A percentile compares a stretch with the other conserved stretches of the same genome.
Evolutionary conservation across 2,329 filamentous ascomycete species (phyloP).

Genomic region (Seiridium unicorne): DNA sequence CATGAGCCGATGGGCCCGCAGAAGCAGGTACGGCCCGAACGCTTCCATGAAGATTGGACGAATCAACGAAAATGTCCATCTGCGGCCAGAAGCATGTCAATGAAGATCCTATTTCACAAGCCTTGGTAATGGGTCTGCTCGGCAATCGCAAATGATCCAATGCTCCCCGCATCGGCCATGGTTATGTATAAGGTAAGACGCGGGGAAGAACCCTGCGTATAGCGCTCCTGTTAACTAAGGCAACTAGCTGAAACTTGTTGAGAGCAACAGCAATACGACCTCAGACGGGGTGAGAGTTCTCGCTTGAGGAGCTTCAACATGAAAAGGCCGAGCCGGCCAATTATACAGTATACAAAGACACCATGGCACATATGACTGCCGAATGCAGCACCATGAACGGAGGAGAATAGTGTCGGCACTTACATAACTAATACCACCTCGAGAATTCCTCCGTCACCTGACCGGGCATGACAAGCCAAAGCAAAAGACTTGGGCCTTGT

Average conservation of each 20-base stretch:
- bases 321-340: not conserved
- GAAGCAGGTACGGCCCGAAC: not conserved
- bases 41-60: not conserved
- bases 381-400: not conserved
- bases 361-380: not conserved
- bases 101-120: not conserved
- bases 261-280: not conserved
- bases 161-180: not conserved
- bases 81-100: not conserved
- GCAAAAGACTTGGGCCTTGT: not conserved
- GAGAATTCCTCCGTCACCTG: not conserved
- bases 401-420: not conserved
- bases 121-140: not conserved
- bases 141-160: not conserved
- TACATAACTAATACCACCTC: slow-evolving; percentile 4
- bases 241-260: not conserved
- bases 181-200: not conserved
- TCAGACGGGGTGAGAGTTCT: not conserved
- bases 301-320: not conserved
- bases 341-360: not conserved
- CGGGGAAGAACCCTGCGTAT: not conserved
- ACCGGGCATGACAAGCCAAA: not conserved
- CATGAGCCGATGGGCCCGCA: not conserved
- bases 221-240: not conserved
- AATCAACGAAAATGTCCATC: not conserved